Evolutionary conservation across 2,329 filamentous ascomycete species (phyloP).

Genomic region (Fusarium torulosum): DNA sequence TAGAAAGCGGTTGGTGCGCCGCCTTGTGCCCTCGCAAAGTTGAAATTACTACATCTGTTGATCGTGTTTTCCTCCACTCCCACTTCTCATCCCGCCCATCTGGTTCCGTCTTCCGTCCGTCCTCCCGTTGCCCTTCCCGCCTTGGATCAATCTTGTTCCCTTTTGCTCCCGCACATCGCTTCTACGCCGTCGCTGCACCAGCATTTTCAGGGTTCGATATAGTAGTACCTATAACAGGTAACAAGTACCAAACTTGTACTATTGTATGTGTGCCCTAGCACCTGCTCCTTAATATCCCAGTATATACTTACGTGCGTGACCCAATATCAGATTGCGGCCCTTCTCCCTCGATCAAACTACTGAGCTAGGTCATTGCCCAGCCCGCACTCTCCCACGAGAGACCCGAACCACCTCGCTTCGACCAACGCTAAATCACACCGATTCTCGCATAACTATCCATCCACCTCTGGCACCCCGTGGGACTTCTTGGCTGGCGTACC

Average conservation of each 20-base stretch:
- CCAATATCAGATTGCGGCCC: conserved; percentile 38
- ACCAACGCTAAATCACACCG: conserved; percentile 40
- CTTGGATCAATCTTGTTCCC: conserved; percentile 42
- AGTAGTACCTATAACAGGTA: conserved; percentile 19
- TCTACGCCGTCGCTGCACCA: conserved; percentile 45
- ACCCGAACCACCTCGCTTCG: conserved; percentile 36
- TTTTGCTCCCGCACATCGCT: conserved; percentile 46
- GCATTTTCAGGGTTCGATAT: conserved; percentile 28
- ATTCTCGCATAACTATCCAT: conserved; percentile 39
- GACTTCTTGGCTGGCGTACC: conserved; percentile 26
- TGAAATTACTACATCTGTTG: conserved; percentile 41
- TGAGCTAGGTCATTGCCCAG: conserved; percentile 33
- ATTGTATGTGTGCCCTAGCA: conserved; percentile 26
- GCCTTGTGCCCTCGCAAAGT: conserved; percentile 42
- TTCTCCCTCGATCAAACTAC: conserved; percentile 34
- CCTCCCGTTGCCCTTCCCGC: conserved; percentile 42
- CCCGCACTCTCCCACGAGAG: conserved; percentile 35
- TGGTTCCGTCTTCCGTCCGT: conserved; percentile 46
- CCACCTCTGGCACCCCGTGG: conserved; percentile 33
- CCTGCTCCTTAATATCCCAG: conserved; percentile 25
- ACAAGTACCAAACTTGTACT: conserved; percentile 12
- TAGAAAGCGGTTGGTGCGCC: conserved; percentile 40
- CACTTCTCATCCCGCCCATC: conserved; percentile 39
- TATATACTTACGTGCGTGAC: conserved; percentile 38
- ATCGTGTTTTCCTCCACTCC: conserved; percentile 42